These are phyloP conservation scores for Vinca minor DNA, from an alignment of 257 asterid genomes.

Conservation along the genomic window DNA sequence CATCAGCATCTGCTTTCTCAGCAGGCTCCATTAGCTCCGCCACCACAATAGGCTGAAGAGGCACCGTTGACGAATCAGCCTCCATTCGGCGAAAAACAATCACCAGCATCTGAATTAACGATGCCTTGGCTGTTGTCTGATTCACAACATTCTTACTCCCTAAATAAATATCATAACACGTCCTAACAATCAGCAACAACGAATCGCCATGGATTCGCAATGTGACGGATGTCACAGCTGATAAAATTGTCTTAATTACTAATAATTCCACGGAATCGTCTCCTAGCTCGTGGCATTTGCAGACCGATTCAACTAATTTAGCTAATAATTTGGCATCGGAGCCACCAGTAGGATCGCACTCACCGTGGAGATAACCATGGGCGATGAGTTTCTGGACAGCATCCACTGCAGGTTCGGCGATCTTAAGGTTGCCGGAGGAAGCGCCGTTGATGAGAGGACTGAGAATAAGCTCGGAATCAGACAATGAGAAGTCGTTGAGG, in stretches of 20 bases:
- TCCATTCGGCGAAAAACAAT: slow-evolving; percentile 97
- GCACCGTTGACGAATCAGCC: slow-evolving; percentile 93
- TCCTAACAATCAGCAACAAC: slow-evolving; percentile 75
- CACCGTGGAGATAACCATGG: slow-evolving; percentile 80
- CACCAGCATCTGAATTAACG: slow-evolving; percentile 91
- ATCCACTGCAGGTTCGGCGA: slow-evolving; percentile 80
- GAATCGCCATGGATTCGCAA: slow-evolving; percentile 89
- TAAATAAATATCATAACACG: slow-evolving; percentile 78
- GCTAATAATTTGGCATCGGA: slow-evolving; percentile 60
- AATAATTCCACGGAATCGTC: slow-evolving; percentile 73
- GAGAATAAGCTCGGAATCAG: slow-evolving; percentile 66
- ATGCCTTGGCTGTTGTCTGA: slow-evolving; percentile 94
- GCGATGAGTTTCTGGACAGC: slow-evolving; percentile 90
- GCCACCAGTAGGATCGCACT: slow-evolving; percentile 72
- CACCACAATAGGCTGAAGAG: slow-evolving; percentile 90
- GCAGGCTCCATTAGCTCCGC: slow-evolving; percentile 89
- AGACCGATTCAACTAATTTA: slow-evolving; percentile 64
- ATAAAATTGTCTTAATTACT: slow-evolving; percentile 71
- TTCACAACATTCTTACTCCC: slow-evolving; percentile 87
- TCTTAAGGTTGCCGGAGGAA: slow-evolving; percentile 52
- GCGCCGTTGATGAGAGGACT: slow-evolving; percentile 73
- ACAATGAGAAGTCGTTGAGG: slow-evolving; percentile 55
- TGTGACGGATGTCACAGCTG: slow-evolving; percentile 76
- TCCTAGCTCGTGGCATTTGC: slow-evolving; percentile 84
- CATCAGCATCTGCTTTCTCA: slow-evolving; percentile 78